Conservation (phyloP, 2,329 filamentous ascomycete genomes). For the Fusarium metavorans region DNA sequence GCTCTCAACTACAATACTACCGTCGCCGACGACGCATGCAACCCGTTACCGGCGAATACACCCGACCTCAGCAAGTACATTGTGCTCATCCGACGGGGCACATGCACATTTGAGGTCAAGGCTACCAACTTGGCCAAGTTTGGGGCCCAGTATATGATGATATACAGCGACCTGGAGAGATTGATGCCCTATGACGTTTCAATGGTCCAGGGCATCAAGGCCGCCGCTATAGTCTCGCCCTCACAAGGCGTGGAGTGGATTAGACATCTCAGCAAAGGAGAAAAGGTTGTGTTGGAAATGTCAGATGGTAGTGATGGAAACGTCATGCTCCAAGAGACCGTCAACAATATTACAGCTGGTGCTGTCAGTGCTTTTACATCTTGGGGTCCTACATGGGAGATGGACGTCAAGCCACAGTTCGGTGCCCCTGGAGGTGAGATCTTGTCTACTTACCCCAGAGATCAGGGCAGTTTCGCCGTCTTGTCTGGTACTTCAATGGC, state of each 20-base stretch:
- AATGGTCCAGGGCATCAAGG: constrained; percentile 48
- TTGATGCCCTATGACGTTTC: constrained; percentile 51
- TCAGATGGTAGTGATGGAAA: constrained; percentile 53
- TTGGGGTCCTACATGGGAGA: constrained; percentile 72
- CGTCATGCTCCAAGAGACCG: constrained; percentile 48
- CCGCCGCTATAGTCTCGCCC: constrained; percentile 56
- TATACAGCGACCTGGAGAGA: constrained; percentile 67
- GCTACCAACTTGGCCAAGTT: constrained; percentile 62
- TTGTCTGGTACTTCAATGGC: constrained; percentile 72
- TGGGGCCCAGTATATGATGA: constrained; percentile 71
- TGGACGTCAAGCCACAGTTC: constrained; percentile 67
- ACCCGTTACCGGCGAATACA: constrained; percentile 62
- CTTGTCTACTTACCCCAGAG: constrained; percentile 66
- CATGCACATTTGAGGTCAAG: constrained; percentile 68
- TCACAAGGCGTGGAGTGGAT: constrained; percentile 59
- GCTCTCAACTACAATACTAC: constrained; percentile 62
- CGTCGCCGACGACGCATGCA: constrained; percentile 63
- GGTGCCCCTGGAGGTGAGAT: constrained; percentile 69
- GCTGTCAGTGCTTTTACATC: constrained; percentile 65
- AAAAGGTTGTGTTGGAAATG: constrained; percentile 59
- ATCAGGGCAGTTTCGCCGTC: constrained; percentile 62
- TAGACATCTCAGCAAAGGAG: constrained; percentile 55
- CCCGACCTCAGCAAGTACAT: constrained; percentile 69
- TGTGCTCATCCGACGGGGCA: constrained; percentile 70
- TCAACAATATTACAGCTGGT: constrained; percentile 62